Conservation (phyloP, 2,329 filamentous ascomycete species). For the Trichoderma sp. region DNA sequence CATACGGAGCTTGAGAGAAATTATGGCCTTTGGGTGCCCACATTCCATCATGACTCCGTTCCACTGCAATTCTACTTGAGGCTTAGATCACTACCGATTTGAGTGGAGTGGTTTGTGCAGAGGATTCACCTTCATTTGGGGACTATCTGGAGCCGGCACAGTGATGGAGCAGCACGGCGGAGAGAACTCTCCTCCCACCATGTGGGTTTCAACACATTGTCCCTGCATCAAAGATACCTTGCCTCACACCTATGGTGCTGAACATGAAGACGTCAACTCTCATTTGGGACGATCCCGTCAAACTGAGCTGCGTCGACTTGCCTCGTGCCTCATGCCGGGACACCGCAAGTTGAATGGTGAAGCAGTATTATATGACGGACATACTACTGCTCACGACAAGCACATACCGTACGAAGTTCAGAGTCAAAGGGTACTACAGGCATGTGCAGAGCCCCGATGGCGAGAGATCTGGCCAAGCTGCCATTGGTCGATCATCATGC, state of each 20-base stretch:
- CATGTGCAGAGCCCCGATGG: background rate
- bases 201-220: background rate
- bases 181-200: slow-evolving; percentile 1
- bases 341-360: background rate
- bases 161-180: slow-evolving; percentile 1
- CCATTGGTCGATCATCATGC: slow-evolving; percentile 21
- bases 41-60: slow-evolving; percentile 30
- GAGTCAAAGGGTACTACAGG: too few species aligned
- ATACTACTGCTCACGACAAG: background rate
- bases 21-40: slow-evolving; percentile 26
- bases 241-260: too few species aligned
- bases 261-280: too few species aligned
- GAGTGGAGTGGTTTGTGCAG: slow-evolving; percentile 12
- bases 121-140: background rate
- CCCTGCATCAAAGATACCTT: too few species aligned
- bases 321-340: background rate
- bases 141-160: slow-evolving; percentile 7
- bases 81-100: slow-evolving; percentile 4
- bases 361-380: background rate
- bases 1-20: slow-evolving; percentile 35
- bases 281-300: background rate
- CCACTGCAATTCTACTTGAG: slow-evolving; percentile 21
- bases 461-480: slow-evolving; percentile 4
- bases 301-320: background rate
- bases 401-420: background rate